phyloP scores from a whole-genome alignment of 164 flowering plant genomes.

The Magnolia changhungtana region DNA sequence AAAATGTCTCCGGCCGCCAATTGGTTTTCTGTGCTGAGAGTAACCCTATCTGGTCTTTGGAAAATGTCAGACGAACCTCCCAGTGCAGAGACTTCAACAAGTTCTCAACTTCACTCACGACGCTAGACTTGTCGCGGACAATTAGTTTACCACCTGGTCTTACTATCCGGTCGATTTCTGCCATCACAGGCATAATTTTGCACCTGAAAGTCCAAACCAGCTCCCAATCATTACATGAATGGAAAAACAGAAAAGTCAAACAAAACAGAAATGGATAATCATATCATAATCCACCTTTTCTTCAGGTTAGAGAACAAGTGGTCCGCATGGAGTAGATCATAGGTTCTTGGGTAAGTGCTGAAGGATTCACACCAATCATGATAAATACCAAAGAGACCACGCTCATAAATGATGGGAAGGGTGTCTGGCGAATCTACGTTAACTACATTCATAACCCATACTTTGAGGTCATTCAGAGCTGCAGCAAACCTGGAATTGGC shows the following conservation, averaged over 20 bases:
- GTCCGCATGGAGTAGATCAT: conserved; percentile 89
- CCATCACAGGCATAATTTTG: conserved; percentile 54
- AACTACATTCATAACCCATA: conserved; percentile 93
- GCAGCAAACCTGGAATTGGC: conserved; percentile 73
- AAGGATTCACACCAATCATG: conserved; percentile 98
- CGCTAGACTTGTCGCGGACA: conserved; percentile 58
- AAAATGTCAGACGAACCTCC: conserved; percentile 69
- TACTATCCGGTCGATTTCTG: conserved; percentile 74
- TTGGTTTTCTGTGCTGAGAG: conserved; percentile 68
- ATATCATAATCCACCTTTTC: conserved; percentile 39
- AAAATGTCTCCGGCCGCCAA: conserved; percentile 53
- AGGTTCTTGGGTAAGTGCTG: conserved; percentile 84
- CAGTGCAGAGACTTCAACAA: conserved; percentile 72
- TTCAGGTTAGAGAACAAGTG: conserved; percentile 74
- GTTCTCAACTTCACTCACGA: conserved; percentile 58
- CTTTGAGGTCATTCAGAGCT: conserved; percentile 63
- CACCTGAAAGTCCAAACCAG: conserved; percentile 46
- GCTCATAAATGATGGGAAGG: conserved; percentile 82
- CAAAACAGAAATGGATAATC: neutral
- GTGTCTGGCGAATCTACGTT: conserved; percentile 77
- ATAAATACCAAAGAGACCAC: conserved; percentile 92
- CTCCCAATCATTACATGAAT: neutral
- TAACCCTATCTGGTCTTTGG: conserved; percentile 64
- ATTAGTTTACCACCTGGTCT: conserved; percentile 86
- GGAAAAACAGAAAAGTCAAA: neutral